phyloP scores from a whole-genome alignment of 2,329 filamentous ascomycete species.

The Penicillium paneum region DNA sequence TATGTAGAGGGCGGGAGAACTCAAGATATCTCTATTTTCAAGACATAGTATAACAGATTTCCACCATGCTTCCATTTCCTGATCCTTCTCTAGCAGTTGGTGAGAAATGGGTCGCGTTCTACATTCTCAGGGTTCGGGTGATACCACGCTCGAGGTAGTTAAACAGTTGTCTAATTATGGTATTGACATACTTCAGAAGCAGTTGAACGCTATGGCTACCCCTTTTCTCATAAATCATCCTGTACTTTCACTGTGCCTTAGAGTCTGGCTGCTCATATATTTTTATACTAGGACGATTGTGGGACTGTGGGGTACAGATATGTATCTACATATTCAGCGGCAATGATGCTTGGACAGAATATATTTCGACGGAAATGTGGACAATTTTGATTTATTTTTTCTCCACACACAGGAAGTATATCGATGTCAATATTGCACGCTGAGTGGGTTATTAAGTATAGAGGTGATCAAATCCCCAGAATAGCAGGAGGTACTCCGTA shows the following conservation, averaged over 20 bases:
- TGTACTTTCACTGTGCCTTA: background rate
- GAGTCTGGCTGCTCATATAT: too few species aligned
- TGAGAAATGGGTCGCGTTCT: background rate
- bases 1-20: background rate
- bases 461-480: conserved; percentile 2
- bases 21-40: background rate
- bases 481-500: conserved; percentile 1
- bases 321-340: background rate
- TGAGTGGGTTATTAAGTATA: background rate
- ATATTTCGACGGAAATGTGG: background rate
- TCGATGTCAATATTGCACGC: background rate
- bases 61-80: background rate
- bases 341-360: background rate
- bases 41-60: background rate
- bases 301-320: background rate
- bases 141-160: background rate
- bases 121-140: background rate
- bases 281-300: background rate
- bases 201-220: background rate
- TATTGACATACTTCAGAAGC: background rate
- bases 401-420: too few species aligned
- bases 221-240: background rate
- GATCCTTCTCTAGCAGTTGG: too few species aligned
- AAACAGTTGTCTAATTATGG: background rate
- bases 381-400: too few species aligned